Base-by-base conservation (phyloP, 2,329 filamentous ascomycete species). In the Biscogniauxia sp. region DNA sequence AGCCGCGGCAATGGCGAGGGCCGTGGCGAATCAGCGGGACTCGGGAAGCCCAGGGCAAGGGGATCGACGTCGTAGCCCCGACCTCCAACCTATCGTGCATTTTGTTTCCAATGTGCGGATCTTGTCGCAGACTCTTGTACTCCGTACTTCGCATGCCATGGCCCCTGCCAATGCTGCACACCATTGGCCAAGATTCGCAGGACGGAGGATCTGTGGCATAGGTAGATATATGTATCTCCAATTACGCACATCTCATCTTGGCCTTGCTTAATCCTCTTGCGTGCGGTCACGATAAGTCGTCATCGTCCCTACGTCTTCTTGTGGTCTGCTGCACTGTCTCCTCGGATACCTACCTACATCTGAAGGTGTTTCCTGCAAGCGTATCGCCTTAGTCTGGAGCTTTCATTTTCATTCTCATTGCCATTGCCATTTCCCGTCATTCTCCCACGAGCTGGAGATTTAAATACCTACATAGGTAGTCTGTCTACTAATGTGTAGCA, bases 91-190 rank as follows among this genome's bases (percentile, higher is more conserved):
- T 51, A 60, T 61, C 62, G 56, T 60, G 58, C 62, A 58, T 61
- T 62, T 64, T 64, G 72, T 73, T 72, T 74, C 70, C 67, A 69
- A 70, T 67, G 56, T 69, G 73, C 68, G 69, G 72, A 74, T 73
- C 66, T 66, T 66, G 72, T 74, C 69, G 68, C 73, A 73, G 68
- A 62, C 20, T 51, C 52, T 20, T 25, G 20, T 51, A 19, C 37
- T 45, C 37, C 37, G 37, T 45, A 45, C 37, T 45, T 45, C 37
- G 17, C 50, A 51, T 51, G 50, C 50, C 15, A n/a, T 4, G 7
- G 50, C 51, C 63, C 62, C 61, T 61, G 53, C 37, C 20, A 23
- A 56, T 54, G 55, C 56, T 60, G 54, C 63, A 51, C 56, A 61
- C 59, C 52, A 58, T 66, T 59, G 54, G 53, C 32, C 20, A 15